Evolutionary conservation across 2,329 filamentous ascomycete species (phyloP).

Genomic region (Cercospora zeina): DNA sequence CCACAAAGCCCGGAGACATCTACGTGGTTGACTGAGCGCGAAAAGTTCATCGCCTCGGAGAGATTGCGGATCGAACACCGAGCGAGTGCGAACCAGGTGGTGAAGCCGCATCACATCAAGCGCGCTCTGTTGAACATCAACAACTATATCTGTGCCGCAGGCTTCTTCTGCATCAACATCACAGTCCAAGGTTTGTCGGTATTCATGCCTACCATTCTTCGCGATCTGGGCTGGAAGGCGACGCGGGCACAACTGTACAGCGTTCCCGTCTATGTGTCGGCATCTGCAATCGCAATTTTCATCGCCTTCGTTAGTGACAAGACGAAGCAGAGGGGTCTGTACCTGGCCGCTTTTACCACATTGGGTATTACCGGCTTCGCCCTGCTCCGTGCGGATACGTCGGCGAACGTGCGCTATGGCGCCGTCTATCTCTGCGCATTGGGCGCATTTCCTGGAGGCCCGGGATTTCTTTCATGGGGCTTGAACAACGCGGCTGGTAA

Average conservation of each 20-base stretch:
- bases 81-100: conserved; percentile 49
- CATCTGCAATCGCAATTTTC: conserved; percentile 28
- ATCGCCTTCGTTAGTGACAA: conserved; percentile 33
- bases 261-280: conserved; percentile 45
- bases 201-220: conserved; percentile 56
- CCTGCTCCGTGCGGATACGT: conserved; percentile 35
- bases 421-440: conserved; percentile 42
- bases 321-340: conserved; percentile 28
- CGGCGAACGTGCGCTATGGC: conserved; percentile 39
- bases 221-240: conserved; percentile 63
- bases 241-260: conserved; percentile 50
- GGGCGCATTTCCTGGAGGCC: conserved; percentile 60
- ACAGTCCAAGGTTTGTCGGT: conserved; percentile 53
- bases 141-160: conserved; percentile 59
- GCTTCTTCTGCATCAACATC: conserved; percentile 63
- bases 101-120: conserved; percentile 53
- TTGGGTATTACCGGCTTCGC: conserved; percentile 40
- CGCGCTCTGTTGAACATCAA: conserved; percentile 57
- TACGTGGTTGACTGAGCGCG: conserved; percentile 54
- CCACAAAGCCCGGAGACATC: conserved; percentile 53
- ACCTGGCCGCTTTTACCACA: conserved; percentile 29
- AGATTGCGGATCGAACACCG: conserved; percentile 55
- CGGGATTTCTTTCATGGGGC: conserved; percentile 60
- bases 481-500: conserved; percentile 58
- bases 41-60: conserved; percentile 56